A percentile compares a stretch with the other conserved stretches of the same genome.
Conservation (phyloP, 768 basidiomycete species). For the Termitomyces sp. region DNA sequence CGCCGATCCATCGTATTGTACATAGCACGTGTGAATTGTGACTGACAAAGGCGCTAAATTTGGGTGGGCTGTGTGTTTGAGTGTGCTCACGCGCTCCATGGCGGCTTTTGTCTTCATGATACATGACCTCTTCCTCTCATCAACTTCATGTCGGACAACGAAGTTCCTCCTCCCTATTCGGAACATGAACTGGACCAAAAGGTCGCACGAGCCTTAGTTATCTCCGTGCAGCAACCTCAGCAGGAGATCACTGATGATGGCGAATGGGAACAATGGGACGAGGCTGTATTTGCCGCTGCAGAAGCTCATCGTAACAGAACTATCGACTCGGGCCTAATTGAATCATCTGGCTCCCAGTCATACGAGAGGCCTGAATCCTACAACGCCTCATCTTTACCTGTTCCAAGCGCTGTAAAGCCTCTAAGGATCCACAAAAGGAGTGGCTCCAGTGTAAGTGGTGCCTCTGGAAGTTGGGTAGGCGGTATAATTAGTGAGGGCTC, state of each 20-base stretch:
- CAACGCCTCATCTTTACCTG: constrained; percentile 4
- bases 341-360: constrained; percentile 5
- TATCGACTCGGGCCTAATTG: neutral
- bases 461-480: constrained; percentile 6
- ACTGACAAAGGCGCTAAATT: neutral
- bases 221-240: constrained; percentile 27
- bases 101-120: neutral
- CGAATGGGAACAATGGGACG: constrained; percentile 49
- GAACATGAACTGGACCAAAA: constrained; percentile 54
- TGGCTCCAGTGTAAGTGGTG: constrained; percentile 6
- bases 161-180: constrained; percentile 39
- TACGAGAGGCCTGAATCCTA: constrained; percentile 1
- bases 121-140: constrained; percentile 1
- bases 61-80: neutral
- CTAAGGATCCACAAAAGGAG: constrained; percentile 30
- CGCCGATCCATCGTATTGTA: neutral
- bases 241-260: constrained; percentile 24
- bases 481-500: neutral
- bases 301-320: constrained; percentile 9
- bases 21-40: neutral
- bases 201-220: constrained; percentile 33
- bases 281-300: constrained; percentile 30
- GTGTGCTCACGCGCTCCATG: neutral
- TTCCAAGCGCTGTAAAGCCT: constrained; percentile 22
- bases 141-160: constrained; percentile 15